These are phyloP conservation scores for Arthrocladium fulminans DNA, from an alignment of 2,329 filamentous ascomycete species.

Conservation along the genomic window DNA sequence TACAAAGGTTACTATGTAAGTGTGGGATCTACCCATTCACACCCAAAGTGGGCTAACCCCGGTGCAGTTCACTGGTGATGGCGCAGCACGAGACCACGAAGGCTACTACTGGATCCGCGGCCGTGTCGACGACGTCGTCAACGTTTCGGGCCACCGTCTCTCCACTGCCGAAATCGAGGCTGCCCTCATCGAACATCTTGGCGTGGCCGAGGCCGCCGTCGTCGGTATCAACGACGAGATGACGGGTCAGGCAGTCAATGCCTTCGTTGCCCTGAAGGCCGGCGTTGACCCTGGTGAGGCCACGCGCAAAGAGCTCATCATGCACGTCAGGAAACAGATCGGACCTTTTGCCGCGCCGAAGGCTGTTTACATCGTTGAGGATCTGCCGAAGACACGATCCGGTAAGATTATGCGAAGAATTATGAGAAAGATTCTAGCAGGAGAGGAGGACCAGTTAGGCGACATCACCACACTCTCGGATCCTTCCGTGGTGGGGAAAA, in stretches of 20 bases:
- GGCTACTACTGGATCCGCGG: conserved; percentile 99
- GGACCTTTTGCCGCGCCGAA: conserved; percentile 96
- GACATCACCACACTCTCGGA: conserved; percentile 87
- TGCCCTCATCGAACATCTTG: conserved; percentile 81
- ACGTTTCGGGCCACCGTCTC: conserved; percentile 90
- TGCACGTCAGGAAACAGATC: conserved; percentile 95
- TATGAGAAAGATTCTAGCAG: conserved; percentile 90
- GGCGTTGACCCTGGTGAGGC: conserved; percentile 66
- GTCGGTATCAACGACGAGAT: conserved; percentile 90
- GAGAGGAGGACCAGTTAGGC: conserved; percentile 93
- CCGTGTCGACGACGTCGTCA: conserved; percentile 96
- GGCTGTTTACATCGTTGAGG: conserved; percentile 79
- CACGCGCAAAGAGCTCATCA: conserved; percentile 82
- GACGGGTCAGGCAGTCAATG: conserved; percentile 93
- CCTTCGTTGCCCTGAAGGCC: conserved; percentile 89
- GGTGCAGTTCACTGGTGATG: conserved; percentile 54
- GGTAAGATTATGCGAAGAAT: conserved; percentile 99
- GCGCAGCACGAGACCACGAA: conserved; percentile 90
- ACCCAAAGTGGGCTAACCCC: conserved; percentile 11
- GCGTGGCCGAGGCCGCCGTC: conserved; percentile 88
- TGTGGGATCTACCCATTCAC: conserved; percentile 20
- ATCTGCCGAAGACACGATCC: conserved; percentile 92
- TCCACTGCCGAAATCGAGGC: conserved; percentile 98
- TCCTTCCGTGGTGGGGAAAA: conserved; percentile 78
- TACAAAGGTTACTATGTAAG: conserved; percentile 97